Percentiles rank a stretch among this genome's conserved stretches.
phyloP scores from a whole-genome alignment of 140 eudicot species.

The Flaveria floridana region DNA sequence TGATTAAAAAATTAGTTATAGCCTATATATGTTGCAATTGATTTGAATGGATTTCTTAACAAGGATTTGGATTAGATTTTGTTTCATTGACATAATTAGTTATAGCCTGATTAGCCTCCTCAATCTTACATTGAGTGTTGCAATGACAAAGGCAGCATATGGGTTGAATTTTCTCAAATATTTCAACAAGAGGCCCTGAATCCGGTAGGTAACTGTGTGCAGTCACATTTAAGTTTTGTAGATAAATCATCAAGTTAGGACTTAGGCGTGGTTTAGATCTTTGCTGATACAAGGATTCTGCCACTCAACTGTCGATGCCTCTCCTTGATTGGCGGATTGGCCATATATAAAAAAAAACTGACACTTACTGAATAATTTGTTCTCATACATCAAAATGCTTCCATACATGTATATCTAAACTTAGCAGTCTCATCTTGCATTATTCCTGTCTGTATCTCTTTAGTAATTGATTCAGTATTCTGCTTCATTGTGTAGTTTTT shows the following conservation, averaged over 20 bases:
- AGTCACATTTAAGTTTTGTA: slow-evolving; percentile 5
- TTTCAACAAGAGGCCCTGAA: slow-evolving; percentile 44
- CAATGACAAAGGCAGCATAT: slow-evolving; percentile 40
- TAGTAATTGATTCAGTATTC: background rate
- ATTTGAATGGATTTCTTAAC: slow-evolving; percentile 3
- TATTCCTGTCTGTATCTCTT: slow-evolving; percentile 10
- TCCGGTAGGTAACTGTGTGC: slow-evolving; percentile 9
- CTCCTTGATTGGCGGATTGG: background rate
- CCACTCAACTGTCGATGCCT: background rate
- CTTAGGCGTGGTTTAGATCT: background rate
- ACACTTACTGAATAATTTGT: background rate
- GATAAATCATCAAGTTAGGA: slow-evolving; percentile 16
- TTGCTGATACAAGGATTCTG: background rate
- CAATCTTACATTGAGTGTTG: slow-evolving; percentile 1
- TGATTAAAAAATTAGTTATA: background rate
- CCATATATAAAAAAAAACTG: background rate
- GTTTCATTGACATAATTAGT: background rate
- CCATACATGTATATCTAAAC: slow-evolving; percentile 12
- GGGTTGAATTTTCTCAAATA: slow-evolving; percentile 46
- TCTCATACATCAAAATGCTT: background rate
- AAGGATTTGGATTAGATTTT: background rate
- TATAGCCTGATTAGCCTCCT: background rate
- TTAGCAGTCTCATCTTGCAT: slow-evolving; percentile 3
- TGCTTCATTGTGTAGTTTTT: background rate
- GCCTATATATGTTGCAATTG: slow-evolving; percentile 3